phyloP scores from a whole-genome alignment of 164 flowering plant species.

The Vitis rotundifolia region DNA sequence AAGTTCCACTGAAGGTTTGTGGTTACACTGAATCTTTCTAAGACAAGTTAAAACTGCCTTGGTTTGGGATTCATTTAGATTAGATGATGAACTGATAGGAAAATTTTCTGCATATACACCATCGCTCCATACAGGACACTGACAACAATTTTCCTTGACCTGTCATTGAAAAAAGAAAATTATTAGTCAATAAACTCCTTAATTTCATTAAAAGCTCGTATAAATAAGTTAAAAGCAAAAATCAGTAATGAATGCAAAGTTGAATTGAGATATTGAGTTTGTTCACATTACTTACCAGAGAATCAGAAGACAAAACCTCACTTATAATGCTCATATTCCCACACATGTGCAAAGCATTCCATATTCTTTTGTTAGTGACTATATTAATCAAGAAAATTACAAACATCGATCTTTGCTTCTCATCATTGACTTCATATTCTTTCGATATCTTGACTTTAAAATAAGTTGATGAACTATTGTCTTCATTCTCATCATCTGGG shows the following conservation, averaged over 20 bases:
- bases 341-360: conserved; percentile 48
- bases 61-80: conserved; percentile 57
- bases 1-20: conserved; percentile 43
- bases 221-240: no score
- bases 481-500: conserved; percentile 16
- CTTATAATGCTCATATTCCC: conserved; percentile 26
- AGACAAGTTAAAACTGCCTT: conserved; percentile 44
- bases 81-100: conserved; percentile 9
- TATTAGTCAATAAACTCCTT: no score
- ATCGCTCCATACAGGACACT: conserved; percentile 19
- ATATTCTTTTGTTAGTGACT: conserved; percentile 50
- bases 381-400: conserved; percentile 51
- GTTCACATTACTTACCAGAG: conserved; percentile 33
- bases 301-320: conserved; percentile 26
- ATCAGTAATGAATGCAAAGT: no score
- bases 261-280: no score
- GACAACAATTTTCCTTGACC: conserved; percentile 29
- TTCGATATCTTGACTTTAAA: conserved; percentile 45
- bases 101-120: conserved; percentile 6
- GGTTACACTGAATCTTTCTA: conserved; percentile 25
- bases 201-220: no score
- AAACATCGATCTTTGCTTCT: conserved; percentile 28
- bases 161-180: conserved; percentile 18
- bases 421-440: conserved; percentile 19
- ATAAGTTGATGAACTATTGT: conserved; percentile 11